Base-by-base conservation (phyloP, 2,329 filamentous ascomycete species). In the Paecilomyces sp. region DNA sequence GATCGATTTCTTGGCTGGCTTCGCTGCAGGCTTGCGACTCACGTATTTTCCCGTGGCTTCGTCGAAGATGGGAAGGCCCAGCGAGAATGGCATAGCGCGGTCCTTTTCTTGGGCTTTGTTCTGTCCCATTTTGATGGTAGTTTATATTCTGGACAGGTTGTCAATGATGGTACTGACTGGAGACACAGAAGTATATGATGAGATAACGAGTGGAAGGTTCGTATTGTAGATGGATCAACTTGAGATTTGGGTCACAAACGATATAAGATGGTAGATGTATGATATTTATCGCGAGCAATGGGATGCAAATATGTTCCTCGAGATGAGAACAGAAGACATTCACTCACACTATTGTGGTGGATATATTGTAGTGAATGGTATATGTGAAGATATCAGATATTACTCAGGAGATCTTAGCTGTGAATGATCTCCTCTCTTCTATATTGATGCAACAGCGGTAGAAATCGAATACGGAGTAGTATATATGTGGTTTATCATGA, bases 11-110 rank as follows among this genome's bases (percentile, higher is more conserved):
- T 28, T 22, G 28, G 18, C 54, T 22, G 28, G 22, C 8, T 55
- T 13, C 25, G 24, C 28, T 15, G 4, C 18, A 36, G 55, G 55
- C 55, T 41, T 57, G 3, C 34, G 22, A 31, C 9, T 24, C 24
- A 57, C 55, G 28, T 57, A 57, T 41, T 47, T 57, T 31, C 55
- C 55, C n/a, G 24, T 24, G 7, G 8, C 12, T 24, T 41, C 15
- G 31, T 57, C 55, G 31, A 57, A 50, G 34, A 57, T 57, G 55
- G 55, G 55, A 24, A 57, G 25, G 34, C 11, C 30, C 33, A 31
- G 8, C 31, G 22, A 47, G 55, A 57, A 57, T 18, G 55, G 55
- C 9, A 57, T 25, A 2, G 55, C 18, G 34, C 34, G 55, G 2
- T 57, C 55, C 31, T 57, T 57, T 25, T 57, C 30, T 41, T 13